Evolutionary conservation across 129 eudicot genomes (phyloP).

Genomic region (Arctium lappa): DNA sequence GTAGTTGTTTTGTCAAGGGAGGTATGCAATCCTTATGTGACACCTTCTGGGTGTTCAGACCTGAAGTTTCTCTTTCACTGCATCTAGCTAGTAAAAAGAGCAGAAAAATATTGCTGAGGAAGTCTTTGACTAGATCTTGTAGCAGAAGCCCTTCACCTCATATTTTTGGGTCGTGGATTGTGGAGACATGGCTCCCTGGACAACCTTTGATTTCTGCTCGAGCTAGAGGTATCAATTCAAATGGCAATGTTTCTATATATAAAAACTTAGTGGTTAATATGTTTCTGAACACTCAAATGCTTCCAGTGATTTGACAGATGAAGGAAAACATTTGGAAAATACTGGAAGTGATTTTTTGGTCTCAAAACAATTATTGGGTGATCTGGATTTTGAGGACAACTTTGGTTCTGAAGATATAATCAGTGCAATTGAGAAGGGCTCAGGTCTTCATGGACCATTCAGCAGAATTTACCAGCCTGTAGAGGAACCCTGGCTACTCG

Average conservation of each 20-base stretch:
- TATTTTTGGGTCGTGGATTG: constrained; percentile 43
- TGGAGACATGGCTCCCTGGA: constrained; percentile 40
- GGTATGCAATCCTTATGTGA: constrained; percentile 49
- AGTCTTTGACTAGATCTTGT: constrained; percentile 40
- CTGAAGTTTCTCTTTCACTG: constrained; percentile 37
- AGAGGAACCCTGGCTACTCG: constrained; percentile 93
- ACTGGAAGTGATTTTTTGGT: constrained; percentile 37
- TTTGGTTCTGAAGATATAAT: constrained; percentile 8
- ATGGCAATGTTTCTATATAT: background rate
- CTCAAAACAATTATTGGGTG: constrained; percentile 38
- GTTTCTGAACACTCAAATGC: constrained; percentile 92
- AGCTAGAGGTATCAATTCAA: constrained; percentile 57
- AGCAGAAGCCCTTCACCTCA: constrained; percentile 36
- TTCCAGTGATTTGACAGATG: constrained; percentile 94
- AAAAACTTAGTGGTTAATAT: constrained; percentile 16
- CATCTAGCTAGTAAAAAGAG: constrained; percentile 32
- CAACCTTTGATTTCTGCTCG: constrained; percentile 37
- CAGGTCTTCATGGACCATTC: constrained; percentile 25
- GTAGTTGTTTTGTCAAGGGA: constrained; percentile 37
- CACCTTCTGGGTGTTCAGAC: constrained; percentile 32
- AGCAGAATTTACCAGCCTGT: constrained; percentile 38
- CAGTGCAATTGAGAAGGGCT: background rate
- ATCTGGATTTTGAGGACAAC: constrained; percentile 29
- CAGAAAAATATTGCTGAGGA: constrained; percentile 32
- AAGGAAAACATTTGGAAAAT: constrained; percentile 37